Base-by-base conservation (phyloP, 2,329 filamentous ascomycete species). In the Chalaropsis ovoidea region DNA sequence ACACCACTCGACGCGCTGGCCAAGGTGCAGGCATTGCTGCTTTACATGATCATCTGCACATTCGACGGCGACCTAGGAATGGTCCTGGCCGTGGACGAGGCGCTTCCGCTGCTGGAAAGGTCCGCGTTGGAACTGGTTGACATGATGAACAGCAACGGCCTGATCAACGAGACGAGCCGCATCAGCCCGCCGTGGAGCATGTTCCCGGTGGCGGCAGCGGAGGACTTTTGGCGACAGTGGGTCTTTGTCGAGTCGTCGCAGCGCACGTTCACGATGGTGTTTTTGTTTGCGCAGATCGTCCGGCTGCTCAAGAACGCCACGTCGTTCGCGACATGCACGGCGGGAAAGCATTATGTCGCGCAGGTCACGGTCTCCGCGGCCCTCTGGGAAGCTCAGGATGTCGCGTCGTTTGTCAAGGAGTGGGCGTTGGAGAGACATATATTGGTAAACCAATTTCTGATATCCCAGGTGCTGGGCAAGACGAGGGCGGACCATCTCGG, bases 241-340 rank as follows among this genome's bases (percentile, higher is more conserved):
- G 72, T 81, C 2, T 74, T 82, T 22, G 76, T 81, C 11, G 82
- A 85, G 70, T 82, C 81, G 0, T 74, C 77, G 0, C 76, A 81
- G 1, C 78, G 82, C 17, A 84, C 81, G 0, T 73, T 80, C 0
- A 72, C 84, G 1, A 73, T 80, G 13, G 71, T 77, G 0, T 79
- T 79, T 68, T 81, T 80, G 54, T 75, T 82, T 63, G 63, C 76
- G 19, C 74, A 77, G 60, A 68, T 71, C 13, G 76, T 77, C 66
- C 72, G 74, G 1, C 68, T 76, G 17, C 68, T 78, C n/a, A 66
- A 72, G 1, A 73, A 73, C 1, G 17, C 41, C 15, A 24, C 45
- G 19, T 68, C 70, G 2, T 66, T 65, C 8, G 67, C 69, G 19
- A 19, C 24, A 13, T 66, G 69, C 1, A 76, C 75, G 43, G 72